A percentile compares a stretch with the other conserved stretches of the same genome.
Evolutionary conservation across 371 early-diverging fungal genomes (phyloP).

Genomic region (Rhizopus sp.): DNA sequence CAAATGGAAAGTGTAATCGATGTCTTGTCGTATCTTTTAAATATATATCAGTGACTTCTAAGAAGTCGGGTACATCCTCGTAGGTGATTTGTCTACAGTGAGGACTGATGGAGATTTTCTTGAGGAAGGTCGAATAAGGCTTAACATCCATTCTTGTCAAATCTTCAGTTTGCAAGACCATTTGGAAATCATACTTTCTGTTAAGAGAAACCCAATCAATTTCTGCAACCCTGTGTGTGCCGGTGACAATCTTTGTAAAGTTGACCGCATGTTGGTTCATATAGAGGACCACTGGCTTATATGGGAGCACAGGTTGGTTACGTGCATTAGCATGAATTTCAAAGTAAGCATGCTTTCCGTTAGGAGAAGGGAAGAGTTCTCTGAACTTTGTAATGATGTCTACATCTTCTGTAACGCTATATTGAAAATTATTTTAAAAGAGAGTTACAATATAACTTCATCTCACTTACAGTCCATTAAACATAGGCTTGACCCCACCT

Average conservation of each 20-base stretch:
- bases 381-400: conserved; percentile 27
- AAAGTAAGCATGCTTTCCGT: conserved; percentile 28
- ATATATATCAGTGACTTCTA: conserved; percentile 40
- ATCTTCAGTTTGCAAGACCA: conserved; percentile 36
- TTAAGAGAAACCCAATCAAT: conserved; percentile 51
- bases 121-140: conserved; percentile 52
- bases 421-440: not conserved
- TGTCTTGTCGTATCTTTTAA: conserved; percentile 42
- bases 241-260: conserved; percentile 39
- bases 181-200: conserved; percentile 52
- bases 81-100: conserved; percentile 37
- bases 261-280: conserved; percentile 44
- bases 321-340: conserved; percentile 51
- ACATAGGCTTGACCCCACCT: conserved; percentile 31
- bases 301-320: conserved; percentile 39
- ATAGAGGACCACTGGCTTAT: conserved; percentile 42
- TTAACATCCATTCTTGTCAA: conserved; percentile 44
- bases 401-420: conserved; percentile 36
- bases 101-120: conserved; percentile 42
- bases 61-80: conserved; percentile 50
- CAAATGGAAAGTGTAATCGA: conserved; percentile 50
- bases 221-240: conserved; percentile 34
- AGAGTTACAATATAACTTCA: not conserved
- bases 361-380: conserved; percentile 29
- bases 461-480: conserved; percentile 43